Conservation (phyloP, 2,329 filamentous ascomycete genomes). For the Triangularia setosa region DNA sequence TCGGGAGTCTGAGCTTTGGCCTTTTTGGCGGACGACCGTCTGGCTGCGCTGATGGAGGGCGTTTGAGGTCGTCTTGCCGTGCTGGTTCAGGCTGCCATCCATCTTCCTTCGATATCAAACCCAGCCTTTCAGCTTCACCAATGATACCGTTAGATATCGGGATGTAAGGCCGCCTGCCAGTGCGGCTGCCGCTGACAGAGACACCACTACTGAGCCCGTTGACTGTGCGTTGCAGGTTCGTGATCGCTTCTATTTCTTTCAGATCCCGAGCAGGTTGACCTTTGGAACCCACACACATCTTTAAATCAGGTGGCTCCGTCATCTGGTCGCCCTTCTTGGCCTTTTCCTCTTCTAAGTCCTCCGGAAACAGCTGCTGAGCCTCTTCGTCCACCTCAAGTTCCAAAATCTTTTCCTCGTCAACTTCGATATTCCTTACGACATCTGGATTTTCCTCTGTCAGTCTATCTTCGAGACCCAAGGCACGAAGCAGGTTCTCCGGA, state of each 20-base stretch:
- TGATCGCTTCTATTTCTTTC: neutral
- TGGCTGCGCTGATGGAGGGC: neutral
- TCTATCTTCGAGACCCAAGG: slow-evolving; percentile 39
- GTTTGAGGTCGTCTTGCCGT: slow-evolving; percentile 2
- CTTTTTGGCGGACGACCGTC: neutral
- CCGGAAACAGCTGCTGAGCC: slow-evolving; percentile 39
- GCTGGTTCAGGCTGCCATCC: neutral
- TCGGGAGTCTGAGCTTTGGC: neutral
- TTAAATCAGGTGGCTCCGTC: slow-evolving; percentile 15
- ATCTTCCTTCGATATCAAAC: slow-evolving; percentile 32
- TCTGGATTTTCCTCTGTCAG: slow-evolving; percentile 29
- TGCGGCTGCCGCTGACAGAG: slow-evolving; percentile 40
- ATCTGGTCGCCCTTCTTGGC: slow-evolving; percentile 27
- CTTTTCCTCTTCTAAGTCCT: slow-evolving; percentile 54
- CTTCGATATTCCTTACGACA: slow-evolving; percentile 48
- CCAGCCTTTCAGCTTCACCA: slow-evolving; percentile 38
- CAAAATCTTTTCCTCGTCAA: slow-evolving; percentile 61
- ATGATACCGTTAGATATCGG: slow-evolving; percentile 38
- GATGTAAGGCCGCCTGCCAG: slow-evolving; percentile 35
- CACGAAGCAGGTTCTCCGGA: slow-evolving; percentile 57
- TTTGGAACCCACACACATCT: neutral
- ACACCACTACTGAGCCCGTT: slow-evolving; percentile 35
- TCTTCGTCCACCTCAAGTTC: slow-evolving; percentile 34
- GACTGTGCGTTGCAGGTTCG: slow-evolving; percentile 7
- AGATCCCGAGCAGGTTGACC: neutral